These are phyloP conservation scores for Myriosclerotinia curreyana DNA, from an alignment of 2,329 filamentous ascomycete species.

Conservation along the genomic window DNA sequence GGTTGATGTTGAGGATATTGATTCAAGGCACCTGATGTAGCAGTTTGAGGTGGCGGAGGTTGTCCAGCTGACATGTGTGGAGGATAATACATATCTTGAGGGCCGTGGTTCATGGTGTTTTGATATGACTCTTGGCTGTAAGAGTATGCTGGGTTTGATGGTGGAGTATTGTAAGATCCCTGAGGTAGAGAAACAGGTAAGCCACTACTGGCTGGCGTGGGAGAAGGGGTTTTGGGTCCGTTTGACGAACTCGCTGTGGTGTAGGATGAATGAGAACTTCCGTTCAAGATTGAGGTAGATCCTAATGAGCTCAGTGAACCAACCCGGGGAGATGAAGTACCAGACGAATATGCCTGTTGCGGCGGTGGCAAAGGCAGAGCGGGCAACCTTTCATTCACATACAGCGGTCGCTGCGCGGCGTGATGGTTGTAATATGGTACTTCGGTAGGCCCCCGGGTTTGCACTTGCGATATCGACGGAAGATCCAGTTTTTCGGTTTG, in stretches of 20 bases:
- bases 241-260: constrained; percentile 52
- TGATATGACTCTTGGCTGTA: constrained; percentile 42
- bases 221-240: constrained; percentile 75
- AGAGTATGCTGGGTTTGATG: constrained; percentile 43
- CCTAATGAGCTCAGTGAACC: constrained; percentile 65
- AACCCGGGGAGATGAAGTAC: constrained; percentile 71
- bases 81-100: constrained; percentile 82
- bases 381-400: constrained; percentile 70
- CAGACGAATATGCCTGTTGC: constrained; percentile 61
- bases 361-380: constrained; percentile 67
- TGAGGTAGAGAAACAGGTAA: constrained; percentile 44
- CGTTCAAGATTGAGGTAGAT: constrained; percentile 50
- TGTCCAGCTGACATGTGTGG: constrained; percentile 76
- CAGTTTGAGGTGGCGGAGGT: constrained; percentile 70
- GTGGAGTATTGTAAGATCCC: constrained; percentile 37
- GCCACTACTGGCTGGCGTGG: constrained; percentile 53
- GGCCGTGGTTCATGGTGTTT: constrained; percentile 75
- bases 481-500: constrained; percentile 91
- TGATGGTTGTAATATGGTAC: constrained; percentile 67
- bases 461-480: constrained; percentile 79
- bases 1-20: constrained; percentile 78
- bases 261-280: constrained; percentile 54
- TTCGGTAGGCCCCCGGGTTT: constrained; percentile 74
- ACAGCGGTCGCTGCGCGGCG: constrained; percentile 61
- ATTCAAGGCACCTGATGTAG: constrained; percentile 67